phyloP scores from a whole-genome alignment of 257 asterid genomes.

The Jaltomata sinuosa region DNA sequence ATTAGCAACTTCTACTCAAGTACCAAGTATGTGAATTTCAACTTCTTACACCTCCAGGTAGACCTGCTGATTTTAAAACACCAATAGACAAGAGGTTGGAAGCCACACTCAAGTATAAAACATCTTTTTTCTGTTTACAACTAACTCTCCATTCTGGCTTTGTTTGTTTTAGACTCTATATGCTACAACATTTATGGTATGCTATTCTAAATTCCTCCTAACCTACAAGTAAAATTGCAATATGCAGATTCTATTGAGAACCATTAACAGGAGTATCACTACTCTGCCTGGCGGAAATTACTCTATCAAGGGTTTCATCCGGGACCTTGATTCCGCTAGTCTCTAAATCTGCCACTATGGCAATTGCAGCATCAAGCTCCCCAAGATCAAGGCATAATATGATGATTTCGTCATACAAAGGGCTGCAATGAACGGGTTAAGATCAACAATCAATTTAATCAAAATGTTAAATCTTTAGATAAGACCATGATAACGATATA shows the following conservation, averaged over 20 bases:
- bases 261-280: constrained; percentile 32
- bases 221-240: background rate
- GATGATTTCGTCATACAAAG: constrained; percentile 75
- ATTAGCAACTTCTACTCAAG: background rate
- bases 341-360: constrained; percentile 89
- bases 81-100: background rate
- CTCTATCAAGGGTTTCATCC: constrained; percentile 84
- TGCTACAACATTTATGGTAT: background rate
- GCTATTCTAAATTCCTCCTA: background rate
- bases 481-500: background rate
- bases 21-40: background rate
- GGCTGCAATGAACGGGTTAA: constrained; percentile 35
- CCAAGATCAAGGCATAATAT: constrained; percentile 77
- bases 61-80: background rate
- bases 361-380: constrained; percentile 91
- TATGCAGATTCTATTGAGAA: constrained; percentile 12
- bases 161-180: background rate
- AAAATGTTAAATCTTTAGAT: background rate
- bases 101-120: background rate
- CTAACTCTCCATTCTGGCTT: background rate
- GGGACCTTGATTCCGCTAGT: constrained; percentile 81
- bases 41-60: background rate
- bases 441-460: constrained; percentile 2
- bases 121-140: background rate
- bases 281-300: constrained; percentile 66